Evolutionary conservation across 371 early-diverging fungal genomes (phyloP).

Genomic region (Rhizopus arrhizus): DNA sequence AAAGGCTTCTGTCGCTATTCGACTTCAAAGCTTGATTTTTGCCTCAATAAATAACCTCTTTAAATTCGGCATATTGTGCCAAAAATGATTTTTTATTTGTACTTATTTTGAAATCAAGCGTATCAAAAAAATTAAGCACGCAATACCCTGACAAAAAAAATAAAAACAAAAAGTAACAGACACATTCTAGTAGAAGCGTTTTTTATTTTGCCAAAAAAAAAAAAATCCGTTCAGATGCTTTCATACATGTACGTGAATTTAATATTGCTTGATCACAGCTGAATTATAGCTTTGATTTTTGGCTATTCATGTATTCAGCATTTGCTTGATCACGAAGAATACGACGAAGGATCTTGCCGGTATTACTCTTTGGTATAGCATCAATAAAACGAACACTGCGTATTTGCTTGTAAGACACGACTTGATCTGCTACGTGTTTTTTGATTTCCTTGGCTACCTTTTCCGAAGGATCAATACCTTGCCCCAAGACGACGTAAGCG

Average conservation of each 20-base stretch:
- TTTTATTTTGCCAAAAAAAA: too few relatives aligned
- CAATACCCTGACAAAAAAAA: too few relatives aligned
- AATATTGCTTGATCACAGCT: too few relatives aligned
- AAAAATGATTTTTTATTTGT: too few relatives aligned
- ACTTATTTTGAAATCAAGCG: too few relatives aligned
- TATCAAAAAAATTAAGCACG: too few relatives aligned
- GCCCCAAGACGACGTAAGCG: conserved; percentile 62
- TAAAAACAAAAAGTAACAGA: too few relatives aligned
- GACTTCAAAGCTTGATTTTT: conserved; percentile 14
- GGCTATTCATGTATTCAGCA: conserved; percentile 6
- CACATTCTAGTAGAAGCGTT: too few relatives aligned
- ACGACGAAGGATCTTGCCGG: conserved; percentile 79
- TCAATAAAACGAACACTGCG: conserved; percentile 72
- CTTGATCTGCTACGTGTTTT: conserved; percentile 56
- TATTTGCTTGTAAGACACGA: conserved; percentile 72
- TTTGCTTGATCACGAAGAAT: conserved; percentile 27
- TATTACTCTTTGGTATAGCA: conserved; percentile 67
- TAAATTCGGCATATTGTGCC: not conserved
- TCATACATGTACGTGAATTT: too few relatives aligned
- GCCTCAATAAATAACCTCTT: conserved; percentile 7
- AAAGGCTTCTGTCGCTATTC: conserved; percentile 16
- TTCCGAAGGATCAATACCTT: conserved; percentile 18
- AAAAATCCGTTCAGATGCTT: too few relatives aligned
- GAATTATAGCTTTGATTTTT: too few relatives aligned
- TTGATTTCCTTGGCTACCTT: conserved; percentile 40